Percentiles rank a stretch among this genome's conserved stretches.
phyloP scores from a whole-genome alignment of 352 stramenopile genomes.

The Pythium brassicae region DNA sequence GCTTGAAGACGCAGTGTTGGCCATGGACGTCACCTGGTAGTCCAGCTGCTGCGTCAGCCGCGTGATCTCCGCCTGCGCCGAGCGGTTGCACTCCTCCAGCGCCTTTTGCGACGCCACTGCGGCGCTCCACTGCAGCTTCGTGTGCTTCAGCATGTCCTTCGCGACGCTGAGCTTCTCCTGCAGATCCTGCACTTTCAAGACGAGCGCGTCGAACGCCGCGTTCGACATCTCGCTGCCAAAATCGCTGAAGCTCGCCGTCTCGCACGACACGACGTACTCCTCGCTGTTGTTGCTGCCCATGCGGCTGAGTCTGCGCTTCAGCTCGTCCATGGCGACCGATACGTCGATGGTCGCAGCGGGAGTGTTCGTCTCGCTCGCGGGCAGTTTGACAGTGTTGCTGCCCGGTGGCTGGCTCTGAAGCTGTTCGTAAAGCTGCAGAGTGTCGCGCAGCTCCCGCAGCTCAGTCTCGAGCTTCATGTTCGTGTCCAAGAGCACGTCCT shows the following conservation, averaged over 20 bases:
- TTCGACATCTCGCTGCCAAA: conserved; percentile 17
- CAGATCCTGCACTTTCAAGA: conserved; percentile 31
- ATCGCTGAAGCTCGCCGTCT: conserved; percentile 18
- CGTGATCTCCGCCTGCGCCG: conserved; percentile 44
- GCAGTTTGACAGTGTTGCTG: conserved; percentile 5
- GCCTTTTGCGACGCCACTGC: conserved; percentile 62
- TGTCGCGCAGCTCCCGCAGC: conserved; percentile 29
- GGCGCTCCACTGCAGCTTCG: conserved; percentile 60
- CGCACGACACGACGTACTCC: conserved; percentile 12
- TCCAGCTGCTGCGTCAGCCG: conserved; percentile 43
- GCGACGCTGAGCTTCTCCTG: conserved; percentile 43
- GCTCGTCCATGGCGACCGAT: conserved; percentile 3
- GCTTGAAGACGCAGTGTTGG: background rate
- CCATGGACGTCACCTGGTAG: conserved; percentile 30
- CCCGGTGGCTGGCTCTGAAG: background rate
- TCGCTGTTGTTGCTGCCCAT: conserved; percentile 28
- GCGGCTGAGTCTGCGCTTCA: conserved; percentile 23
- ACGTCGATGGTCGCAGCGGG: background rate
- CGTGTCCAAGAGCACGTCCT: conserved; percentile 46
- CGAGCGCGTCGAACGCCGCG: conserved; percentile 25
- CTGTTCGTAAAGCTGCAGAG: conserved; percentile 9
- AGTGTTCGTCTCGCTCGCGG: background rate
- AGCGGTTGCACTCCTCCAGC: conserved; percentile 49
- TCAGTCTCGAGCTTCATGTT: conserved; percentile 51
- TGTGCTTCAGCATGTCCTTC: conserved; percentile 54